Evolutionary conservation across 2,329 filamentous ascomycete species (phyloP).

Genomic region (Zymoseptoria tritici): DNA sequence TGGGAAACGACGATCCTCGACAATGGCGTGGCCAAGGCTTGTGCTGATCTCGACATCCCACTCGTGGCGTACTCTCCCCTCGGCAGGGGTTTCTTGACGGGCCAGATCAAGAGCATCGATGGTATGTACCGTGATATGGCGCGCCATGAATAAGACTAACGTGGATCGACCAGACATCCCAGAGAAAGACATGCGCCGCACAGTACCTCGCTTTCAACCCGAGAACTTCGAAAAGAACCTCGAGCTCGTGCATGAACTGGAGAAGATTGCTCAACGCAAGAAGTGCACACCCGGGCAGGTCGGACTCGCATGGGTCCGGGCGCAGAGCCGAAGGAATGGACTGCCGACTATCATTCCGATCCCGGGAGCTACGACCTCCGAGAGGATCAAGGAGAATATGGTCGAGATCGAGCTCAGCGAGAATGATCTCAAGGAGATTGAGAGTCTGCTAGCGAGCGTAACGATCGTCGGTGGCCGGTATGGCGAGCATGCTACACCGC

Average conservation of each 20-base stretch:
- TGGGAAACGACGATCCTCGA: slow-evolving; percentile 50
- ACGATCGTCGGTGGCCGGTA: slow-evolving; percentile 39
- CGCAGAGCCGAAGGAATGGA: slow-evolving; percentile 36
- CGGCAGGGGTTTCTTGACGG: slow-evolving; percentile 53
- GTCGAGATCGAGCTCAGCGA: slow-evolving; percentile 36
- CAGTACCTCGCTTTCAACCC: slow-evolving; percentile 53
- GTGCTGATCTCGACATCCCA: slow-evolving; percentile 58
- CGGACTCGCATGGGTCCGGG: slow-evolving; percentile 43
- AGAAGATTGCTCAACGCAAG: slow-evolving; percentile 53
- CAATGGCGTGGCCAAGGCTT: slow-evolving; percentile 51
- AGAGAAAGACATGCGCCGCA: slow-evolving; percentile 40
- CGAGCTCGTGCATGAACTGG: slow-evolving; percentile 51
- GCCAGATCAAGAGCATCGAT: slow-evolving; percentile 38
- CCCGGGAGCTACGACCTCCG: slow-evolving; percentile 33
- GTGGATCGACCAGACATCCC: slow-evolving; percentile 46
- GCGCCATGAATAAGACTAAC: not conserved
- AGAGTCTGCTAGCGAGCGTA: slow-evolving; percentile 43
- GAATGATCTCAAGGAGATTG: slow-evolving; percentile 46
- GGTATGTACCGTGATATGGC: not conserved
- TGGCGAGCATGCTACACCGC: slow-evolving; percentile 8
- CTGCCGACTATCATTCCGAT: slow-evolving; percentile 41
- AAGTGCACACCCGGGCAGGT: slow-evolving; percentile 42
- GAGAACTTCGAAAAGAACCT: slow-evolving; percentile 59
- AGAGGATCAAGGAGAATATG: slow-evolving; percentile 36
- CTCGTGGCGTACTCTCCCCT: slow-evolving; percentile 67